Percentiles rank a stretch among this genome's conserved stretches.
These are phyloP conservation scores for Chalaropsis thielavioides DNA, from an alignment of 2,329 filamentous ascomycete species.

Conservation along the genomic window DNA sequence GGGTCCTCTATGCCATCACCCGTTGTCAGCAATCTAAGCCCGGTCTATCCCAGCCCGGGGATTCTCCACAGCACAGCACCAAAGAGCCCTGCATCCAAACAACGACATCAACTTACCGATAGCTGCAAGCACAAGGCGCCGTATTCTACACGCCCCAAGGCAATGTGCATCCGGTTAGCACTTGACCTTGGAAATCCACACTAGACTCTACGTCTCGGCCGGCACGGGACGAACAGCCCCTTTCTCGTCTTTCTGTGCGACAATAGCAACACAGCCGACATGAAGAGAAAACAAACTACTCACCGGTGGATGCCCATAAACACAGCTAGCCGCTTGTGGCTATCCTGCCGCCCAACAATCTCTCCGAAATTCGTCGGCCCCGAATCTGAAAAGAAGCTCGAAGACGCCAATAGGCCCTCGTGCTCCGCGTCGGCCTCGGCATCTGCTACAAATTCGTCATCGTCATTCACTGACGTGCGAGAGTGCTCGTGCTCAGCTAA, in stretches of 20 bases:
- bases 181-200: not conserved
- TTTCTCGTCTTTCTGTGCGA: no score
- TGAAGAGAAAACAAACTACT: not conserved
- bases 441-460: conserved; percentile 3
- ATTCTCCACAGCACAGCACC: not conserved
- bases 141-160: conserved; percentile 12
- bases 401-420: conserved; percentile 5
- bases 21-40: not conserved
- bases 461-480: conserved; percentile 1
- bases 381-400: conserved; percentile 7
- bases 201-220: not conserved
- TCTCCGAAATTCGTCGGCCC: conserved; percentile 15
- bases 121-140: conserved; percentile 18
- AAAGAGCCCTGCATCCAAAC: not conserved
- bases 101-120: conserved; percentile 16
- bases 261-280: no score
- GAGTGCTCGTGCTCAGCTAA: not conserved
- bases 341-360: conserved; percentile 6
- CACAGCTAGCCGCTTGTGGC: conserved; percentile 13
- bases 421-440: conserved; percentile 10
- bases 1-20: conserved; percentile 23
- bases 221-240: not conserved
- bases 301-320: conserved; percentile 19
- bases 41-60: not conserved
- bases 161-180: not conserved